phyloP scores from a whole-genome alignment of 495 filamentous ascomycete species.

The Rostrohypoxylon terebratum region DNA sequence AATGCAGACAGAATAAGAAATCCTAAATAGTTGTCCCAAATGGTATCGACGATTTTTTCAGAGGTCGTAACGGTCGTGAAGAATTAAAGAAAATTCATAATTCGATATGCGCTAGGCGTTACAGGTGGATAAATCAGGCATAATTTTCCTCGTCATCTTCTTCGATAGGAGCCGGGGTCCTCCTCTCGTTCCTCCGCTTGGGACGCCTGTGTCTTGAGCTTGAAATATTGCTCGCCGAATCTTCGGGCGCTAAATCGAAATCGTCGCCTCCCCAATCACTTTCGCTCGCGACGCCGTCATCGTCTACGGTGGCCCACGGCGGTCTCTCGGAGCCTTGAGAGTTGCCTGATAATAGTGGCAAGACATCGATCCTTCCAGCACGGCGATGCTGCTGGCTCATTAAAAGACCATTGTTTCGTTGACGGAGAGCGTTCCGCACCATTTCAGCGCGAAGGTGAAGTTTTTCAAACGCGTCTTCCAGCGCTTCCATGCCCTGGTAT shows the following conservation, averaged over 20 bases:
- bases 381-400: constrained; percentile 81
- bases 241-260: constrained; percentile 78
- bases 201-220: constrained; percentile 76
- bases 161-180: constrained; percentile 85
- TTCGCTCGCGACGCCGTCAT: constrained; percentile 63
- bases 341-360: constrained; percentile 55
- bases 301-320: constrained; percentile 56
- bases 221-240: constrained; percentile 88
- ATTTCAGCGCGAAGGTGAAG: constrained; percentile 86
- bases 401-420: constrained; percentile 81
- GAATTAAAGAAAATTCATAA: constrained; percentile 32
- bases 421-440: constrained; percentile 81
- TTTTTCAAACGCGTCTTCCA: constrained; percentile 95
- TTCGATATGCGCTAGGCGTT: constrained; percentile 5
- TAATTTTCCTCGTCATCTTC: constrained; percentile 77
- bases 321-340: constrained; percentile 55
- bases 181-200: constrained; percentile 76
- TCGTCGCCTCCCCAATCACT: constrained; percentile 75
- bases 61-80: constrained; percentile 34
- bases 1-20: constrained; percentile 16
- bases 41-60: constrained; percentile 37
- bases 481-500: constrained; percentile 89
- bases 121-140: not conserved
- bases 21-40: constrained; percentile 19
- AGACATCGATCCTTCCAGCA: constrained; percentile 60